Evolutionary conservation across 305 asterid genomes (phyloP).

Genomic region (Solanum hybrid): DNA sequence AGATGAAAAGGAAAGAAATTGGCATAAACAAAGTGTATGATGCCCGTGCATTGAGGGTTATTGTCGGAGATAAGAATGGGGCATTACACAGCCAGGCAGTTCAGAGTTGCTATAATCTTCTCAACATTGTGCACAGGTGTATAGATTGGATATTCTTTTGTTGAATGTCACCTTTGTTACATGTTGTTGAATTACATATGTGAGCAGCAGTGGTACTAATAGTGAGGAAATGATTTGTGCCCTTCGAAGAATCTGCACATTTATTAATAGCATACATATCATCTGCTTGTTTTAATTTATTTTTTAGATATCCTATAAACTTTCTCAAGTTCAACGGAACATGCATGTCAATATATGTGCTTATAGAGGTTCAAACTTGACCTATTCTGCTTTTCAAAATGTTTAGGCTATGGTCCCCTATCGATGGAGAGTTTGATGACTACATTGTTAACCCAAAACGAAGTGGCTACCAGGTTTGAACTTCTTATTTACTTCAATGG

Average conservation of each 20-base stretch:
- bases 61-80: slow-evolving; percentile 93
- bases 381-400: slow-evolving; percentile 2
- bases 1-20: slow-evolving; percentile 94
- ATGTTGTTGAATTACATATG: slow-evolving; percentile 9
- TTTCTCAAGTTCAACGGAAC: background rate
- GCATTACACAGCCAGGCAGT: slow-evolving; percentile 91
- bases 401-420: slow-evolving; percentile 84
- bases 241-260: background rate
- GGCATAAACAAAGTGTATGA: slow-evolving; percentile 71
- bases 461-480: slow-evolving; percentile 95
- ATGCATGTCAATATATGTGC: background rate
- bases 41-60: slow-evolving; percentile 90
- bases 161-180: slow-evolving; percentile 2
- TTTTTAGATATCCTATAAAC: background rate
- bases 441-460: slow-evolving; percentile 94
- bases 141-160: background rate
- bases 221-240: background rate
- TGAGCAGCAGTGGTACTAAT: slow-evolving; percentile 1
- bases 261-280: background rate
- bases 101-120: slow-evolving; percentile 89
- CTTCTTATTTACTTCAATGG: background rate
- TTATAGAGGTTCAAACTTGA: slow-evolving; percentile 2
- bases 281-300: background rate
- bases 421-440: slow-evolving; percentile 91
- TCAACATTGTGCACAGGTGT: slow-evolving; percentile 79